Conservation (phyloP, 2,329 filamentous ascomycete species). For the Cytospora mali region DNA sequence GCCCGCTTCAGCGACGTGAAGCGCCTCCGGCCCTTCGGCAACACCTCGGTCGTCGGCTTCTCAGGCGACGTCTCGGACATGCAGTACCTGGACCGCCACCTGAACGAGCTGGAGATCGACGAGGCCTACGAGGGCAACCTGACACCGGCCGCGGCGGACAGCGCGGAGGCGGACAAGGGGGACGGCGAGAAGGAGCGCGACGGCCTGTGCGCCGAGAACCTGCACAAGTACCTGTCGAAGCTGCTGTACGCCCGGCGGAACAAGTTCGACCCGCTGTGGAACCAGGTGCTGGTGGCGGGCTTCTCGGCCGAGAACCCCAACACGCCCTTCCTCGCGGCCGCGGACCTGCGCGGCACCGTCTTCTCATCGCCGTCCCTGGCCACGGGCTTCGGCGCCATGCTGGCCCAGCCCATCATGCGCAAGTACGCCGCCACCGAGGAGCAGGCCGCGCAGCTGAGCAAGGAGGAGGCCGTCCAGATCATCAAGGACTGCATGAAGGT, state of each 20-base stretch:
- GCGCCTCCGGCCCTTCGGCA: conserved; percentile 87
- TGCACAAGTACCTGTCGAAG: conserved; percentile 95
- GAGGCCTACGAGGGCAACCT: conserved; percentile 71
- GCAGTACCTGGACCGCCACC: conserved; percentile 95
- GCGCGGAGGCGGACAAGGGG: conserved; percentile 39
- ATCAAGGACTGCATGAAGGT: conserved; percentile 98
- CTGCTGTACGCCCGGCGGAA: conserved; percentile 93
- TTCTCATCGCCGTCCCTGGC: conserved; percentile 87
- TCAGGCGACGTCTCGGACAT: conserved; percentile 98
- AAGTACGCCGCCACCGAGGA: conserved; percentile 82
- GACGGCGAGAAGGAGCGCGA: conserved; percentile 67
- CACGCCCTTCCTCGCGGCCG: conserved; percentile 86
- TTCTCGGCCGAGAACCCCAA: conserved; percentile 67
- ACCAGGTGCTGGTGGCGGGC: conserved; percentile 88
- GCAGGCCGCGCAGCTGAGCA: conserved; percentile 68
- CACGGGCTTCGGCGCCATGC: conserved; percentile 89
- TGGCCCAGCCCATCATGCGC: conserved; percentile 90
- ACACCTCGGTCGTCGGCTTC: conserved; percentile 84
- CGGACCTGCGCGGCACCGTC: conserved; percentile 90
- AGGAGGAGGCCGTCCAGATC: conserved; percentile 77
- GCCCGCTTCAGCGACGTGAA: conserved; percentile 97
- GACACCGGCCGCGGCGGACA: conserved; percentile 39
- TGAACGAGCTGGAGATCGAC: conserved; percentile 81
- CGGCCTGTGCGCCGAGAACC: conserved; percentile 83
- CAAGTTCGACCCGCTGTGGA: conserved; percentile 98